A percentile compares a stretch with the other conserved stretches of the same genome.
phyloP scores from a whole-genome alignment of 2,329 filamentous ascomycete genomes.

The Tolypocladium capitatum region DNA sequence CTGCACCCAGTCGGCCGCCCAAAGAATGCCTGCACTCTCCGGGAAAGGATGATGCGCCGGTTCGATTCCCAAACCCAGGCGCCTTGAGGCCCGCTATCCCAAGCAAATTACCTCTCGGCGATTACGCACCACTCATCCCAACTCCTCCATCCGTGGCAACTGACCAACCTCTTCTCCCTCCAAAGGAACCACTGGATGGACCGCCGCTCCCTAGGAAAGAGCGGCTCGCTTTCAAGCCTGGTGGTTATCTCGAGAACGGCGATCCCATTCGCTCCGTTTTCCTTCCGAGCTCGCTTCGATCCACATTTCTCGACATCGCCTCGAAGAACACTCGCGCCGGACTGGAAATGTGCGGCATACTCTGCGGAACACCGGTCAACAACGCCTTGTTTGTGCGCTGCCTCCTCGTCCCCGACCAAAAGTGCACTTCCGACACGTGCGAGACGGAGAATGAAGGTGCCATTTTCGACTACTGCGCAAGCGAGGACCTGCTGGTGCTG shows the following conservation, averaged over 20 bases:
- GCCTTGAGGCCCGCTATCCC: slow-evolving; percentile 12
- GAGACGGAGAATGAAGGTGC: slow-evolving; percentile 80
- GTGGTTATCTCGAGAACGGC: slow-evolving; percentile 82
- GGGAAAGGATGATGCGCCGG: slow-evolving; percentile 1
- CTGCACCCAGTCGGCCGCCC: slow-evolving; percentile 21
- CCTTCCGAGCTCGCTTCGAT: slow-evolving; percentile 62
- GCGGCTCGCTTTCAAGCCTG: slow-evolving; percentile 55
- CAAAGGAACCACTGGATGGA: slow-evolving; percentile 12
- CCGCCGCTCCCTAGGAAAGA: slow-evolving; percentile 32
- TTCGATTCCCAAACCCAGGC: not conserved
- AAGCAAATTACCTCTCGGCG: slow-evolving; percentile 13
- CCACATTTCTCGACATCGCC: slow-evolving; percentile 62
- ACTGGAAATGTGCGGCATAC: slow-evolving; percentile 87
- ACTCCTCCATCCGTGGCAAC: slow-evolving; percentile 4
- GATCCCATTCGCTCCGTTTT: slow-evolving; percentile 78
- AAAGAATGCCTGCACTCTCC: slow-evolving; percentile 10
- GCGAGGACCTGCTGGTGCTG: slow-evolving; percentile 69
- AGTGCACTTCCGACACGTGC: slow-evolving; percentile 81
- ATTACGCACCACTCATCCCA: slow-evolving; percentile 10
- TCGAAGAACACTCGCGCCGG: slow-evolving; percentile 64
- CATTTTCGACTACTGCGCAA: slow-evolving; percentile 81
- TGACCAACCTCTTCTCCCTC: slow-evolving; percentile 13
- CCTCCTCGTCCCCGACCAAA: slow-evolving; percentile 83
- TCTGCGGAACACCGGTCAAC: slow-evolving; percentile 81
- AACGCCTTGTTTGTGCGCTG: slow-evolving; percentile 87